These are phyloP conservation scores for Trichophyton schoenleinii DNA, from an alignment of 2,329 filamentous ascomycete species.

Conservation along the genomic window DNA sequence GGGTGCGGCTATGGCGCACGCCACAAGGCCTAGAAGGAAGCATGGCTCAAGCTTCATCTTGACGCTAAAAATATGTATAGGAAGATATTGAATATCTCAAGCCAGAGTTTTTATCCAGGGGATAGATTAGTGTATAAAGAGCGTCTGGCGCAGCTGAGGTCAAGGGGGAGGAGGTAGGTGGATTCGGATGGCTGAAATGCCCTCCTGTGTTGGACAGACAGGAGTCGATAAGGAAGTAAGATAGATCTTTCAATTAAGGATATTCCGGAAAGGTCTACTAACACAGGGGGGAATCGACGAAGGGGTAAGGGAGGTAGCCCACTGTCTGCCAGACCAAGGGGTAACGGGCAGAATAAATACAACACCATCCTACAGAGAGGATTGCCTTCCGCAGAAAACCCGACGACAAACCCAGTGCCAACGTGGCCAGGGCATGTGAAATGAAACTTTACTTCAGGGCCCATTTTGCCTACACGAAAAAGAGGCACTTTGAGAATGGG, in stretches of 20 bases:
- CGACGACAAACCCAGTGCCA: background rate
- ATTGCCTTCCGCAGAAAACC: background rate
- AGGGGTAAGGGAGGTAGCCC: background rate
- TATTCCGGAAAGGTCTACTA: background rate
- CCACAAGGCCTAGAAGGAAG: background rate
- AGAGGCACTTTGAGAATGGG: background rate
- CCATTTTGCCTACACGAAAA: background rate
- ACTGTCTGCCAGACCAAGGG: no score
- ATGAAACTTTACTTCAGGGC: background rate
- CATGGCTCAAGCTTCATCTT: background rate
- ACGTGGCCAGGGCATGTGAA: conserved; percentile 1
- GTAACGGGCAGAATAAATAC: background rate
- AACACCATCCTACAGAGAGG: background rate
- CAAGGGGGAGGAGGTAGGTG: no score
- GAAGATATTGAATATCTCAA: background rate
- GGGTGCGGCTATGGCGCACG: background rate
- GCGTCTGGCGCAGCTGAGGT: no score
- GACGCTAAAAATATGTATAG: no score
- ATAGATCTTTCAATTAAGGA: background rate
- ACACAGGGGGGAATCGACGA: background rate
- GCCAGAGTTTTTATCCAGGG: background rate
- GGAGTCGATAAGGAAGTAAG: background rate
- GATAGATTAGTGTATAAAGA: background rate
- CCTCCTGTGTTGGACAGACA: background rate
- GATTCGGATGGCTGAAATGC: no score